Conservation (phyloP, 805 yeast genomes). For the Cyberlindnera samutprakarnensis region DNA sequence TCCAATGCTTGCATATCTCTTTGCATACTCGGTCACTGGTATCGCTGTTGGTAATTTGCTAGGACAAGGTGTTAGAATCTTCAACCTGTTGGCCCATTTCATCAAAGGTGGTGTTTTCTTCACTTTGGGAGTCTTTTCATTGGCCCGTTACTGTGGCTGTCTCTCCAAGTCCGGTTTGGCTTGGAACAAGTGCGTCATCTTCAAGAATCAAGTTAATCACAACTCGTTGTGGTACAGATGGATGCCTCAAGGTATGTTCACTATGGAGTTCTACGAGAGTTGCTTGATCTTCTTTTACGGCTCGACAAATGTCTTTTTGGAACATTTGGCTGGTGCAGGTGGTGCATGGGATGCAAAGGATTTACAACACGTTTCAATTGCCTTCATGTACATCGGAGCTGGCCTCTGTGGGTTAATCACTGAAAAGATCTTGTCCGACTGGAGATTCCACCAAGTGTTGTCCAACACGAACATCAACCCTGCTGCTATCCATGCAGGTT, state of each 20-base stretch:
- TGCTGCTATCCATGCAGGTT: conserved; percentile 28
- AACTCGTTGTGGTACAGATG: conserved; percentile 22
- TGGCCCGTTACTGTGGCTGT: conserved; percentile 84
- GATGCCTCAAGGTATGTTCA: conserved; percentile 40
- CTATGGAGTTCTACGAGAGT: conserved; percentile 84
- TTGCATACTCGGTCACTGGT: conserved; percentile 47
- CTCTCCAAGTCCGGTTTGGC: conserved; percentile 76
- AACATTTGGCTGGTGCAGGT: conserved; percentile 72
- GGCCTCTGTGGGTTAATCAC: conserved; percentile 86
- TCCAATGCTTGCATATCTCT: conserved; percentile 54
- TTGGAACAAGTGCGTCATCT: conserved; percentile 57
- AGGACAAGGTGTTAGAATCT: conserved; percentile 62
- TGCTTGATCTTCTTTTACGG: conserved; percentile 83
- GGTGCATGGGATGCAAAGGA: conserved; percentile 89
- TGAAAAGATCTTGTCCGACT: conserved; percentile 55
- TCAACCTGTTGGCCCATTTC: conserved; percentile 87
- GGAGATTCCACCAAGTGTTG: conserved; percentile 45
- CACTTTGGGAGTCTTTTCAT: conserved; percentile 64
- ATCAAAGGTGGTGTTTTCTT: conserved; percentile 93
- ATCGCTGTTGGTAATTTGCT: conserved; percentile 57
- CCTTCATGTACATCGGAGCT: conserved; percentile 84
- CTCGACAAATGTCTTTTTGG: conserved; percentile 80
- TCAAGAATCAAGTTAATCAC: conserved; percentile 21
- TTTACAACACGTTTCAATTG: conserved; percentile 83
- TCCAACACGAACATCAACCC: conserved; percentile 23